These are phyloP conservation scores for Candida sonorensis DNA, from an alignment of 805 yeast genomes.

Conservation along the genomic window DNA sequence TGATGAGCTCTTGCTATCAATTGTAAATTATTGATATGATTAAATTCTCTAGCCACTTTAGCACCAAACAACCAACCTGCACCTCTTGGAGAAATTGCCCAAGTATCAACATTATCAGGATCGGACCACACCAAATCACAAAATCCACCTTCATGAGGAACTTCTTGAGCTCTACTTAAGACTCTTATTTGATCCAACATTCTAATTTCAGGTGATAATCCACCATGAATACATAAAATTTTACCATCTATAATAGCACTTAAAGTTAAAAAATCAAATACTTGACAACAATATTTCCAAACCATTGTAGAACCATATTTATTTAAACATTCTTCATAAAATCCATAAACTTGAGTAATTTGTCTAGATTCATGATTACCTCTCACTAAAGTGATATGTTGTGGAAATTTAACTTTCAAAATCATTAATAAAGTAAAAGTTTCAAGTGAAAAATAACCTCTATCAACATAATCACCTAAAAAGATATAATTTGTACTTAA, in stretches of 20 bases:
- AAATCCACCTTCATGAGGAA: conserved; percentile 98
- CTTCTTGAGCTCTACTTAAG: conserved; percentile 92
- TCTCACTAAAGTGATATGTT: conserved; percentile 81
- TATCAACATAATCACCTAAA: conserved; percentile 93
- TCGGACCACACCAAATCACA: conserved; percentile 98
- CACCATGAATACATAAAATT: conserved; percentile 95
- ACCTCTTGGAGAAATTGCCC: conserved; percentile 98
- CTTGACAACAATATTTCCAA: conserved; percentile 96
- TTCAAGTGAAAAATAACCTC: conserved; percentile 94
- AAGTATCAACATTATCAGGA: conserved; percentile 94
- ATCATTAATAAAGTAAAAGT: conserved; percentile 93
- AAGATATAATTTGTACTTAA: conserved; percentile 59
- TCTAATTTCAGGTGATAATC: conserved; percentile 92
- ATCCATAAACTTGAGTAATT: conserved; percentile 98
- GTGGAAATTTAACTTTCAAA: conserved; percentile 63
- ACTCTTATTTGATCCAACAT: conserved; percentile 97
- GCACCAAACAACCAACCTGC: conserved; percentile 98
- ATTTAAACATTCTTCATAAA: conserved; percentile 90
- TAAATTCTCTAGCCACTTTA: conserved; percentile 90
- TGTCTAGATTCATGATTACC: conserved; percentile 98
- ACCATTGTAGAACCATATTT: conserved; percentile 93
- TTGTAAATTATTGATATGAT: conserved; percentile 84
- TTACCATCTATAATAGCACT: conserved; percentile 96
- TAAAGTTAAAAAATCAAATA: conserved; percentile 85
- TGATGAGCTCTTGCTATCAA: conserved; percentile 96